phyloP scores from a whole-genome alignment of 495 filamentous ascomycete genomes.

The Xylaria flabelliformis region DNA sequence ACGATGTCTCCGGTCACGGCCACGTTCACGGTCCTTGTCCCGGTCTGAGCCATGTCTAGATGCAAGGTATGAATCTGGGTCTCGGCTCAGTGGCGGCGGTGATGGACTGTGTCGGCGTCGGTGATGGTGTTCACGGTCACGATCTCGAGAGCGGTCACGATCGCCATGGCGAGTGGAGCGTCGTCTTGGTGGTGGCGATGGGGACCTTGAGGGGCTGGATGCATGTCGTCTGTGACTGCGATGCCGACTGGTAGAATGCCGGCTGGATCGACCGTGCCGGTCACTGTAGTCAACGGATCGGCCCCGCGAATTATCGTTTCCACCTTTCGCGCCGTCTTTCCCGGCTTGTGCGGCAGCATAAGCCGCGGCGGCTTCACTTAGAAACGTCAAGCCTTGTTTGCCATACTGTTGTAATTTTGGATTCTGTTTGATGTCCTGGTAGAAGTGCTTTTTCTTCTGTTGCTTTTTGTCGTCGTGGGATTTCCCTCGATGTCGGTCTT shows the following conservation, averaged over 20 bases:
- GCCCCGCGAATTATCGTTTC: slow-evolving; percentile 4
- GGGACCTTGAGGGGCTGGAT: slow-evolving; percentile 36
- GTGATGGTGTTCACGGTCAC: slow-evolving; percentile 29
- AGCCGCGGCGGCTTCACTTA: slow-evolving; percentile 39
- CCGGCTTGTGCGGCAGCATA: slow-evolving; percentile 36
- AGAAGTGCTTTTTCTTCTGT: slow-evolving; percentile 25
- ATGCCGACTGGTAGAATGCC: slow-evolving; percentile 31
- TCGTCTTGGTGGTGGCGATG: slow-evolving; percentile 34
- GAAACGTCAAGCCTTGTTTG: slow-evolving; percentile 35
- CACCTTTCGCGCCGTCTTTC: slow-evolving; percentile 17
- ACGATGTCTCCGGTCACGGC: slow-evolving; percentile 31
- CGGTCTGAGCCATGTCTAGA: slow-evolving; percentile 25
- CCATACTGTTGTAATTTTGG: slow-evolving; percentile 36
- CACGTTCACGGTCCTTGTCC: slow-evolving; percentile 17
- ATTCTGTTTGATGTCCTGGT: slow-evolving; percentile 27
- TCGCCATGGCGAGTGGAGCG: slow-evolving; percentile 35
- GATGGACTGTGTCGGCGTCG: slow-evolving; percentile 26
- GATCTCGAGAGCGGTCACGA: slow-evolving; percentile 31
- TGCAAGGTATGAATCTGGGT: slow-evolving; percentile 20
- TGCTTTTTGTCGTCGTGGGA: slow-evolving; percentile 13
- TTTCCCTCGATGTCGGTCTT: slow-evolving; percentile 4
- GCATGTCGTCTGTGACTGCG: slow-evolving; percentile 31
- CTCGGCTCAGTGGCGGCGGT: slow-evolving; percentile 19
- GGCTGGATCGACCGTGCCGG: slow-evolving; percentile 28
- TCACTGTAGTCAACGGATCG: slow-evolving; percentile 32